Evolutionary conservation across 768 basidiomycete species (phyloP).

Genomic region (Collybia sordida): DNA sequence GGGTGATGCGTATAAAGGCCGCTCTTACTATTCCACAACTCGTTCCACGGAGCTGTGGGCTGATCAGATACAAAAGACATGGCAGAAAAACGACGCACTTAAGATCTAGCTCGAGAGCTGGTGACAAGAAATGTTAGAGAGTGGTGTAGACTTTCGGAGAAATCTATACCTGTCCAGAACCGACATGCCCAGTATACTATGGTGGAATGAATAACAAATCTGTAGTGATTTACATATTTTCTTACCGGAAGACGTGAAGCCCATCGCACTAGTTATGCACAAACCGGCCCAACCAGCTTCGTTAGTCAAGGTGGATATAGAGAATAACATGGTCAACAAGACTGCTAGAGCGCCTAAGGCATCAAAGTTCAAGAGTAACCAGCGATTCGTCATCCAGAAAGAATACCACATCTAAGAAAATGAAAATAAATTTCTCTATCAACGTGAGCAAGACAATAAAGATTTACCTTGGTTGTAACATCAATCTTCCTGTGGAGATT

Average conservation of each 20-base stretch:
- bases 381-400: slow-evolving; percentile 90
- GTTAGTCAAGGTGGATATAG: slow-evolving; percentile 57
- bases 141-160: neutral
- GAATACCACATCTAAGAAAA: slow-evolving; percentile 71
- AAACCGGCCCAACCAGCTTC: slow-evolving; percentile 64
- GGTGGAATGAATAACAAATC: neutral
- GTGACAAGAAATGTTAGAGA: slow-evolving; percentile 17
- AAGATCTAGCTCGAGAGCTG: slow-evolving; percentile 69
- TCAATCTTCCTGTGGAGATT: slow-evolving; percentile 74
- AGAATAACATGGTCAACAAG: slow-evolving; percentile 73
- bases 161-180: slow-evolving; percentile 40
- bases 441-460: neutral
- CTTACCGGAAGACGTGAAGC: slow-evolving; percentile 44
- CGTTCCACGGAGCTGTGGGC: slow-evolving; percentile 78
- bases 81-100: slow-evolving; percentile 48
- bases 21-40: slow-evolving; percentile 73
- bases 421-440: neutral
- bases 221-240: neutral
- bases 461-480: slow-evolving; percentile 65
- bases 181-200: slow-evolving; percentile 53
- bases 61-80: slow-evolving; percentile 7
- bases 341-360: slow-evolving; percentile 71
- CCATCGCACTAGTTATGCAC: slow-evolving; percentile 73
- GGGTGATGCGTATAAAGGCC: neutral
- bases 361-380: slow-evolving; percentile 85